Evolutionary conservation across 2,329 filamentous ascomycete genomes (phyloP).

Genomic region (Colletotrichum liaoningense): DNA sequence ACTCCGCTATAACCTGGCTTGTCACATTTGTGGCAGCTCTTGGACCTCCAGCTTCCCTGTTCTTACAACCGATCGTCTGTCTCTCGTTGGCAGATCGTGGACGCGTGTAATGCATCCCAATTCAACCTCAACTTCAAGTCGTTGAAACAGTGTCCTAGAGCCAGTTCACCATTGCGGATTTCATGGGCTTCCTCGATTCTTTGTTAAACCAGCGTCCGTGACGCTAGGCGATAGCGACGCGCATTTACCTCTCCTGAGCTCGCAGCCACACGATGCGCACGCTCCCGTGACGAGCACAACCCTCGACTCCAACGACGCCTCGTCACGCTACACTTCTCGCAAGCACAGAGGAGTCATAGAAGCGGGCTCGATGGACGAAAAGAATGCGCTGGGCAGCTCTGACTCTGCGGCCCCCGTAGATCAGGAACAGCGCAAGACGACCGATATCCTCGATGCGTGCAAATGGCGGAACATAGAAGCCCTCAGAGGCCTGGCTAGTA

Average conservation of each 20-base stretch:
- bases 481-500: constrained; percentile 69
- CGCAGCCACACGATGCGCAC: constrained; percentile 10
- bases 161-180: background rate
- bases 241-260: background rate
- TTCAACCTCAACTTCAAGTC: background rate
- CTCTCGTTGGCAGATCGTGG: background rate
- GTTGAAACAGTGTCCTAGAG: background rate
- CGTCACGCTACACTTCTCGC: background rate
- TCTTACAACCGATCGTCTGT: background rate
- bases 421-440: constrained; percentile 51
- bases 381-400: background rate
- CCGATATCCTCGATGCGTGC: constrained; percentile 70
- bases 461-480: constrained; percentile 64
- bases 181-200: background rate
- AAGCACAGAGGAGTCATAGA: constrained; percentile 7
- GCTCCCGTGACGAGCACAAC: background rate
- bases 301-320: background rate
- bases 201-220: background rate
- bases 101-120: background rate
- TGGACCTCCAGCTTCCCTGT: background rate
- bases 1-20: constrained; percentile 10
- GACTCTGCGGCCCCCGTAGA: background rate
- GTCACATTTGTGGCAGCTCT: background rate
- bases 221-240: background rate
- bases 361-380: background rate